Evolutionary conservation across 129 eudicot genomes (phyloP), one percentile per base, ranked within the genome.

Genomic region (Lonicera japonica): DNA sequence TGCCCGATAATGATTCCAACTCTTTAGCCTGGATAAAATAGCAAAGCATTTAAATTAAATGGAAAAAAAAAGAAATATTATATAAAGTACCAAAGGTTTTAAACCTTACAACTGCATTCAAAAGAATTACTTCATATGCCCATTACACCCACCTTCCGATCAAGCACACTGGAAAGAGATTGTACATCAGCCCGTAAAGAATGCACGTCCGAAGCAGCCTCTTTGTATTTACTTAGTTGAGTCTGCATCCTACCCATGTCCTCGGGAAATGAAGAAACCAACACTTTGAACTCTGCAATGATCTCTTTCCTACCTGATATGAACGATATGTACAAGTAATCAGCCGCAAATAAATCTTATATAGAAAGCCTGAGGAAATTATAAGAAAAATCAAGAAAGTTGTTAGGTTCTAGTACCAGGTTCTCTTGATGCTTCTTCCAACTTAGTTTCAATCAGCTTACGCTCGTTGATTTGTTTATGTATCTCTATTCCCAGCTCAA

Each of bases 291-390:
- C 65, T 92, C 85, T 21, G 91, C 73, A 60, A 88, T 87, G 57
- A 88, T 82, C 61, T 92, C 95, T 85, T 85, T 92, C 74, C 96
- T 88, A 66, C 98, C 98, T 92, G 84, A 79, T 73, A 66, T 14
- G 25, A 64, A 60, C 21, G 65, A 50, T 16, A 67, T 23, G 24
- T 14, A 34, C 13, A 46, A 22, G 40, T 43, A 39, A 5, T 19
- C 21, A 21, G 54, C 40, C 66, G 76, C 54, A 60, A 55, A 64
- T 34, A 10, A 59, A 17, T 19, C 20, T 38, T 39, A 59, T 29
- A 8, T 40, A 58, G 19, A 57, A 46, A 43, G 20, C 24, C 18
- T 47, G 24, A 54, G 54, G 56, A 21, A 21, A 58, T 51, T 1
- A 46, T 43, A 17, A 21, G 21, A 58, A 63, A 22, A 60, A 24